Evolutionary conservation across 2,329 filamentous ascomycete genomes (phyloP), one percentile per base, ranked within the genome.

Genomic region (Pestalotiopsis sp.): DNA sequence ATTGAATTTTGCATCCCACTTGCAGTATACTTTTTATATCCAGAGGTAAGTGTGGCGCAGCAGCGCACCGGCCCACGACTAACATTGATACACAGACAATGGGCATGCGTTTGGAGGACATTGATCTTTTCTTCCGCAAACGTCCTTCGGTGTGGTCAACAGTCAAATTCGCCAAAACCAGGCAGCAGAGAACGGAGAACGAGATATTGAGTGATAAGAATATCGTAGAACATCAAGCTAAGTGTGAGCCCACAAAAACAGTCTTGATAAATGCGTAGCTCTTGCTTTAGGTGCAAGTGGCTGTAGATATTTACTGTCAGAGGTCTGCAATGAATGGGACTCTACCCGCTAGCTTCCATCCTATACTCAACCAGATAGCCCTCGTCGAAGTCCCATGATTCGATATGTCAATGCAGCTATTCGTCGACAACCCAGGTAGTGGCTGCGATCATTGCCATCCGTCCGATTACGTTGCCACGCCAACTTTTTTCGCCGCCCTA

Each of bases 91-190:
- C 6, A n/a, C 17, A 52, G 75, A 85, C 83, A 22, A 85, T 83
- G 81, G 83, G 83, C 6, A 81, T 81, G 69, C 83, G 79, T 73
- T 75, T 85, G 13, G 83, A 85, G 71, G 80, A 82, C 73, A 81
- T 82, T 58, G 81, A 82, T 65, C 72, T 81, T 66, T 76, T 82
- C 69, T 84, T 84, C 77, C 77, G 75, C 68, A 76, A 81, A 56
- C 78, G 79, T 57, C 78, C 78, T 2, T 81, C 78, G 0, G 75
- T 76, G 26, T 78, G 76, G 73, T 70, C 69, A 0, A 80, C 79
- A 0, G 80, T 82, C 63, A 72, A 70, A 68, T 81, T 78, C 68
- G 80, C 80, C 52, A 80, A 77, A 75, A 75, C 67, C 56, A 73
- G 77, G 9, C 76, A 52, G 17, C 44, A 52, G n/a, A n/a, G 44